A percentile compares a stretch with the other conserved stretches of the same genome.
phyloP scores from a whole-genome alignment of 371 early-diverging fungal species.

The Furculomyces boomerangus region DNA sequence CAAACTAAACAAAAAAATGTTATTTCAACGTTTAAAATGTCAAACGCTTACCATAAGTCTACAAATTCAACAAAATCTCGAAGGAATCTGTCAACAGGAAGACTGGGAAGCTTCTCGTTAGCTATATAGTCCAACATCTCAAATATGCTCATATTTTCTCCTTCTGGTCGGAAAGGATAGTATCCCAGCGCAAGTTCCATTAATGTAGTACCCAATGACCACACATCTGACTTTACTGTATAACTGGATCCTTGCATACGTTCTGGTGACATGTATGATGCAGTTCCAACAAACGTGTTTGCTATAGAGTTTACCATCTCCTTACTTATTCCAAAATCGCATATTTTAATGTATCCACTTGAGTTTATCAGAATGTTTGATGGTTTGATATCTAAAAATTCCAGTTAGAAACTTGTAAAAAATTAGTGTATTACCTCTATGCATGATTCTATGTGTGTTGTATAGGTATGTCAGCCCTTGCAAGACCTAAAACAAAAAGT shows the following conservation, averaged over 20 bases:
- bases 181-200: slow-evolving; percentile 81
- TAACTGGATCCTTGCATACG: slow-evolving; percentile 83
- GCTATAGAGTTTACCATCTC: slow-evolving; percentile 78
- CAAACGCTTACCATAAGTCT: slow-evolving; percentile 34
- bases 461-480: slow-evolving; percentile 60
- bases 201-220: slow-evolving; percentile 85
- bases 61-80: slow-evolving; percentile 60
- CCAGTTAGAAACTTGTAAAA: background rate
- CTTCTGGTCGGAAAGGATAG: slow-evolving; percentile 75
- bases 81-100: slow-evolving; percentile 49
- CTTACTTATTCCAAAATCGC: slow-evolving; percentile 89
- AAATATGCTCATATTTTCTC: slow-evolving; percentile 59
- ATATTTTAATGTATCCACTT: slow-evolving; percentile 77
- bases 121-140: slow-evolving; percentile 87
- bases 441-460: slow-evolving; percentile 54
- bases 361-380: slow-evolving; percentile 73
- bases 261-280: slow-evolving; percentile 94
- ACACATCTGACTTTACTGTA: slow-evolving; percentile 84
- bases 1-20: slow-evolving; percentile 24
- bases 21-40: background rate
- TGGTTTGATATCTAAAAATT: slow-evolving; percentile 56
- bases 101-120: slow-evolving; percentile 71
- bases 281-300: slow-evolving; percentile 87
- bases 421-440: slow-evolving; percentile 27
- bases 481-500: slow-evolving; percentile 25